phyloP scores from a whole-genome alignment of 768 basidiomycete genomes.

The Paxillus rubicundulus region DNA sequence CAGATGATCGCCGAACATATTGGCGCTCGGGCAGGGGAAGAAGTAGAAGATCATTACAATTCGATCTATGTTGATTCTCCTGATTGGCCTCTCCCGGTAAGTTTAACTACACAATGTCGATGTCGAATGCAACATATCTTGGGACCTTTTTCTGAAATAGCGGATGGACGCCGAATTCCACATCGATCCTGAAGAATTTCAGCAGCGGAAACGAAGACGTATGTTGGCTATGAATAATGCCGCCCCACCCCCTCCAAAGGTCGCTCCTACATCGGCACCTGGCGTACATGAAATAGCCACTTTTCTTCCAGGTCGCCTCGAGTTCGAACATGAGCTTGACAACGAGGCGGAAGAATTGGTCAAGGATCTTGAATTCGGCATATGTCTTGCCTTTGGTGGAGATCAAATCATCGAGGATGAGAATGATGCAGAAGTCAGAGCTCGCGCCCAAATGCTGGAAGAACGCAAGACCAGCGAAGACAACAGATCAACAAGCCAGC shows the following conservation, averaged over 20 bases:
- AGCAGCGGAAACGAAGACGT: constrained; percentile 82
- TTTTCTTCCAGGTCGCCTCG: constrained; percentile 94
- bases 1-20: constrained; percentile 93
- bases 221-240: constrained; percentile 76
- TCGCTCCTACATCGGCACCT: constrained; percentile 83
- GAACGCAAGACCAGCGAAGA: constrained; percentile 31
- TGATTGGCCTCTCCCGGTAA: constrained; percentile 78
- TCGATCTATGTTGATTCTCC: constrained; percentile 75
- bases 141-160: constrained; percentile 5
- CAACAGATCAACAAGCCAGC: constrained; percentile 21
- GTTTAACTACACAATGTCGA: constrained; percentile 22
- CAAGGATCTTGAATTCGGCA: constrained; percentile 93
- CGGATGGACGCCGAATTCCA: constrained; percentile 60
- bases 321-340: constrained; percentile 96
- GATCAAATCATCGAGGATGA: constrained; percentile 77
- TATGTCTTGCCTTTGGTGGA: constrained; percentile 84
- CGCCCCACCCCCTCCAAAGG: constrained; percentile 57
- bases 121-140: constrained; percentile 8
- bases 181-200: constrained; percentile 79
- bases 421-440: constrained; percentile 71
- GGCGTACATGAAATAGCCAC: constrained; percentile 89
- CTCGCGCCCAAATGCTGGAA: constrained; percentile 39
- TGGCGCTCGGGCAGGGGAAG: constrained; percentile 90
- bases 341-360: constrained; percentile 96
- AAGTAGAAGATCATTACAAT: constrained; percentile 88